Conservation (phyloP, 192 early-diverging fungal genomes). For the Coemansia sp. region DNA sequence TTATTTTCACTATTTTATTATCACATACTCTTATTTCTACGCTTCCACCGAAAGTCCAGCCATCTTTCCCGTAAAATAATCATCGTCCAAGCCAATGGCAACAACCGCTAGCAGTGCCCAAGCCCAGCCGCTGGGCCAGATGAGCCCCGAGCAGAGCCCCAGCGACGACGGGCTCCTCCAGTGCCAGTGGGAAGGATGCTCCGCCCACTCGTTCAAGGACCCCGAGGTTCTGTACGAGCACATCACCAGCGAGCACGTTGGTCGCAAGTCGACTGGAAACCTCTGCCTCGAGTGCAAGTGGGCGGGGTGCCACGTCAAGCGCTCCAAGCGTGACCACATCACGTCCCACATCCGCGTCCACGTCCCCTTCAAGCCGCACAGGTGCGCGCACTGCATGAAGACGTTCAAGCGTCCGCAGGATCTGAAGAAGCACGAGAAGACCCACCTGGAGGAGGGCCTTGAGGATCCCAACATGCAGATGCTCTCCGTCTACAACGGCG, state of each 20-base stretch:
- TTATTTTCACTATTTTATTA: neutral
- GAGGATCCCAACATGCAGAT: slow-evolving; percentile 17
- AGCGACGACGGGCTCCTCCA: slow-evolving; percentile 30
- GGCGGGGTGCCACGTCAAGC: slow-evolving; percentile 73
- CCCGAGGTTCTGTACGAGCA: slow-evolving; percentile 85
- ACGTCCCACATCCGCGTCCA: slow-evolving; percentile 97
- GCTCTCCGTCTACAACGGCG: slow-evolving; percentile 25
- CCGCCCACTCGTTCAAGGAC: slow-evolving; percentile 60
- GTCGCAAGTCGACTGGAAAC: slow-evolving; percentile 84
- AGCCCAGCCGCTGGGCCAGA: neutral
- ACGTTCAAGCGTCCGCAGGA: slow-evolving; percentile 95
- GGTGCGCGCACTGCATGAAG: slow-evolving; percentile 79
- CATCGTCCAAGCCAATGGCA: neutral
- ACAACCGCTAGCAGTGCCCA: slow-evolving; percentile 4
- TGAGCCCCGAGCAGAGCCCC: neutral
- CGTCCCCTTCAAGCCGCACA: slow-evolving; percentile 87
- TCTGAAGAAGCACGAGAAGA: slow-evolving; percentile 91
- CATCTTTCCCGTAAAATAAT: neutral
- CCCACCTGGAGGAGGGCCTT: slow-evolving; percentile 57
- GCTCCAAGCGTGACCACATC: slow-evolving; percentile 92
- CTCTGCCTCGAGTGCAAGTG: slow-evolving; percentile 87
- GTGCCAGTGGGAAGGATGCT: slow-evolving; percentile 47
- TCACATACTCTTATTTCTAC: neutral
- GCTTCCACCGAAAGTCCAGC: neutral
- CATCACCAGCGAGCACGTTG: slow-evolving; percentile 86